Evolutionary conservation across 345 rosid genomes (phyloP), one percentile per base, ranked within the genome.

Genomic region (Citropsis articulata): DNA sequence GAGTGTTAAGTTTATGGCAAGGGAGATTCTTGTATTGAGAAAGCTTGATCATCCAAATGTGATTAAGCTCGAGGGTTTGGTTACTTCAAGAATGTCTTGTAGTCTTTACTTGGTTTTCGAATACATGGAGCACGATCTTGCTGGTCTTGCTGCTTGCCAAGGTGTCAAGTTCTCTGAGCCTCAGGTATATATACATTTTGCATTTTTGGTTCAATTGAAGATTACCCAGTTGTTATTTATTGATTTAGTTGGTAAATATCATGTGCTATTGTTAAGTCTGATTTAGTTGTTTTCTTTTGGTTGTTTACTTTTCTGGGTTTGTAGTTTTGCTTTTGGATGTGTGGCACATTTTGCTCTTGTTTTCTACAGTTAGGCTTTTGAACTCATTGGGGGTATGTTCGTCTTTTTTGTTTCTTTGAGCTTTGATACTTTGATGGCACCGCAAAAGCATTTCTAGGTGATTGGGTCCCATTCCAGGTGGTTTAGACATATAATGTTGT

Each of bases 81-180:
- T 86, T 59, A 91, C 98, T 79, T 95, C 99, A 13, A 88, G 98
- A 81, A 88, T 95, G 91, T 92, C 98, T 0, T 88, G 90, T 81
- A 90, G 98, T 78, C 91, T 95, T 77, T 93, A 93, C 84, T 87
- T 95, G 81, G 91, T 92, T 62, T 95, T 93, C 45, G 92, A 93
- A 80, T 95, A 93, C 82, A 95, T 95, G 99, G 98, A 95, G 22
- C 98, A 93, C 75, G 99, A 95, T 90, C 93, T 95, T 66, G 72
- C 99, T 1, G 99, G 99, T 31, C 91, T 93, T 14, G 94, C 86
- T 0, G 94, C 93, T 4, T 78, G 89, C 81, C 94, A 84, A 77
- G 84, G 86, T 42, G 85, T 87, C 86, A 93, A 95, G 89, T 93
- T 95, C 87, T 85, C 88, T 27, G 91, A 90, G 81, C 84, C 99